Conservation (phyloP, 805 yeast genomes). For the Kodamaea kakaduensis region DNA sequence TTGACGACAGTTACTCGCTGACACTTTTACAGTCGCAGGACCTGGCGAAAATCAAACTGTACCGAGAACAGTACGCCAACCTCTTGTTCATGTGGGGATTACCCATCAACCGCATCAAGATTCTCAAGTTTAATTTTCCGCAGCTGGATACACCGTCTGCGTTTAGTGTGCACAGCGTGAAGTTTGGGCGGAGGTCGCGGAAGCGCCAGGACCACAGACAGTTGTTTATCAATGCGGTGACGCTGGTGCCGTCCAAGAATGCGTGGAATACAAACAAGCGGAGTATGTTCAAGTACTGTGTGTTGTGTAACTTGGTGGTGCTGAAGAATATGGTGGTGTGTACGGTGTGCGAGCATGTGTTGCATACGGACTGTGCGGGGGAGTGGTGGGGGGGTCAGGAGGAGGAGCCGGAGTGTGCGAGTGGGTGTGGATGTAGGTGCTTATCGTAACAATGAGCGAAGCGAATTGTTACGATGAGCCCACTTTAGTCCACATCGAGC, state of each 20-base stretch:
- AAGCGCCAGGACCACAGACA: constrained; percentile 17
- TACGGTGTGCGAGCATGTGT: constrained; percentile 68
- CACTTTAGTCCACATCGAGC: too few relatives aligned
- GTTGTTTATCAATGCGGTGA: constrained; percentile 21
- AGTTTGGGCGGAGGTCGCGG: constrained; percentile 27
- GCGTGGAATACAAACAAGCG: constrained; percentile 30
- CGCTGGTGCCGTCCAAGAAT: constrained; percentile 22
- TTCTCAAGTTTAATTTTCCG: constrained; percentile 63
- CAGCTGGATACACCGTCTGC: constrained; percentile 14
- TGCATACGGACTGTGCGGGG: constrained; percentile 75
- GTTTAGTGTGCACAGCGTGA: constrained; percentile 33
- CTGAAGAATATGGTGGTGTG: constrained; percentile 63
- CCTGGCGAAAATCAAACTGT: constrained; percentile 31
- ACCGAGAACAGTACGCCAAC: constrained; percentile 71
- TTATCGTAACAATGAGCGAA: too few relatives aligned
- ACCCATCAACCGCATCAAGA: constrained; percentile 72
- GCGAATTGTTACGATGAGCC: too few relatives aligned
- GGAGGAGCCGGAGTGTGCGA: constrained; percentile 55
- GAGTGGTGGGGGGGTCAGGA: constrained; percentile 64
- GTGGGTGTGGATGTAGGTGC: constrained; percentile 85
- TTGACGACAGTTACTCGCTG: constrained; percentile 38
- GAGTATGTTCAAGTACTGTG: constrained; percentile 46
- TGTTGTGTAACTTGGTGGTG: constrained; percentile 60
- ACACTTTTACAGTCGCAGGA: constrained; percentile 40
- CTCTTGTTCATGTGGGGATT: constrained; percentile 80